phyloP scores from a whole-genome alignment of 345 rosid species.

The Arabis hirsuta region DNA sequence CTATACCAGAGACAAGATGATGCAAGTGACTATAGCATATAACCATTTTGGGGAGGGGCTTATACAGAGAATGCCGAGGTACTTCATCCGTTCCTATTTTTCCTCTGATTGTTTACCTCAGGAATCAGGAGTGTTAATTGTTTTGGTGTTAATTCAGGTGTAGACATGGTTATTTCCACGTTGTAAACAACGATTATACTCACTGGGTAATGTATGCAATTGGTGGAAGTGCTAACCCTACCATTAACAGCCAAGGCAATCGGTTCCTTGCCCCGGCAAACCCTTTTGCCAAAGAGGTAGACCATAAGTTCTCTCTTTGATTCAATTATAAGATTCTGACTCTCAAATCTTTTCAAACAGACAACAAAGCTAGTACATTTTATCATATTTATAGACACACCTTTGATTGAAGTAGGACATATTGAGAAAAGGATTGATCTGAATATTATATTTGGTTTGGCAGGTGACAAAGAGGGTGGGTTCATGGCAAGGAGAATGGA shows the following conservation, averaged over 20 bases:
- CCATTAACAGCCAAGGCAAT: slow-evolving; percentile 97
- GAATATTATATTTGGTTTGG: not conserved
- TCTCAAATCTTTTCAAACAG: too few species aligned
- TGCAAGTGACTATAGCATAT: slow-evolving; percentile 97
- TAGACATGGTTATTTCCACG: slow-evolving; percentile 95
- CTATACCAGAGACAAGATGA: slow-evolving; percentile 81
- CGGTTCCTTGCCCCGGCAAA: slow-evolving; percentile 85
- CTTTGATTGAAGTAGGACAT: not conserved
- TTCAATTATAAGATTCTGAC: too few species aligned
- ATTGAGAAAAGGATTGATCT: slow-evolving; percentile 19
- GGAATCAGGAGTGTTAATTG: not conserved
- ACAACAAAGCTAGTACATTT: not conserved
- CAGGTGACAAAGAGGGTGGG: slow-evolving; percentile 66
- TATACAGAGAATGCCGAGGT: slow-evolving; percentile 99
- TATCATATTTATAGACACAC: not conserved
- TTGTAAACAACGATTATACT: slow-evolving; percentile 97
- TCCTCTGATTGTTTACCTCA: not conserved
- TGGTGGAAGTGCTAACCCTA: slow-evolving; percentile 97
- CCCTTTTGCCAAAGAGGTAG: slow-evolving; percentile 72
- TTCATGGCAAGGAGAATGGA: slow-evolving; percentile 42
- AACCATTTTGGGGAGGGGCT: slow-evolving; percentile 99
- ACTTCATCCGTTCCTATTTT: not conserved
- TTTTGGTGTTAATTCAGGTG: slow-evolving; percentile 58
- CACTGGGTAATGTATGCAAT: slow-evolving; percentile 99
- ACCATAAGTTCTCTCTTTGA: not conserved